Base-by-base conservation (phyloP, 352 stramenopile species). In the Globisporangium alternatum region DNA sequence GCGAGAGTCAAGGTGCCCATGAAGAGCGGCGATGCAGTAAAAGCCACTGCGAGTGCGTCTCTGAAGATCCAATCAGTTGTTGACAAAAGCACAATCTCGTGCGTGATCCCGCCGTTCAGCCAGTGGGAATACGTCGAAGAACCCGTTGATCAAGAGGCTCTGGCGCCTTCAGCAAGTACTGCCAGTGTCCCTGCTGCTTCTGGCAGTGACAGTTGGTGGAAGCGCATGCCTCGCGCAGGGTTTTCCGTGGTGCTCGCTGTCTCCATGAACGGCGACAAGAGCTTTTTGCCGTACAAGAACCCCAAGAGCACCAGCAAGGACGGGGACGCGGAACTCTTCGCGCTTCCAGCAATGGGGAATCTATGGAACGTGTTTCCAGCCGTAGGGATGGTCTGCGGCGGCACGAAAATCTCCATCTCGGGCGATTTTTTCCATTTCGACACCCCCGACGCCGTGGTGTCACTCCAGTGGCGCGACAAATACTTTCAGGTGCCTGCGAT, bases 341-440 rank as follows among this genome's bases (percentile, higher is more conserved):
- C 66, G 2, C 60, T 82, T 25, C 51, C 68, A 13, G 25, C 72
- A 5, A 55, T 75, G 5, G 79, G 77, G 1, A 69, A 60, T 0
- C 64, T 87, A 5, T 56, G 75, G 39, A 74, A 58, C 41, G 33
- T 82, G 2, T 83, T 77, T 2, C 81, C 83, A 9, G 72, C 52
- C 13, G 55, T 74, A 0, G 79, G 77, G 1, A 73, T 79, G 43
- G 56, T 77, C 3, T 62, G 53, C 10, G 83, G 83, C 21, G 74
- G 75, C 6, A 90, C 81, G 8, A 67, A 80, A 28, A 69, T 92
- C 2, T 74, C 74, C 0, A 58, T 92, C 19, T 67, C 72, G 5
- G 73, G 69, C 0, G 70, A 85, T 28, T 86, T 79, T 33, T 85
- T 88, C 31, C 69, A 80, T 31, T 88, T 88, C 47, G 81, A 89